Evolutionary conservation across 345 rosid species (phyloP), one percentile per base, ranked within the genome.

Genomic region (Murraya paniculata): DNA sequence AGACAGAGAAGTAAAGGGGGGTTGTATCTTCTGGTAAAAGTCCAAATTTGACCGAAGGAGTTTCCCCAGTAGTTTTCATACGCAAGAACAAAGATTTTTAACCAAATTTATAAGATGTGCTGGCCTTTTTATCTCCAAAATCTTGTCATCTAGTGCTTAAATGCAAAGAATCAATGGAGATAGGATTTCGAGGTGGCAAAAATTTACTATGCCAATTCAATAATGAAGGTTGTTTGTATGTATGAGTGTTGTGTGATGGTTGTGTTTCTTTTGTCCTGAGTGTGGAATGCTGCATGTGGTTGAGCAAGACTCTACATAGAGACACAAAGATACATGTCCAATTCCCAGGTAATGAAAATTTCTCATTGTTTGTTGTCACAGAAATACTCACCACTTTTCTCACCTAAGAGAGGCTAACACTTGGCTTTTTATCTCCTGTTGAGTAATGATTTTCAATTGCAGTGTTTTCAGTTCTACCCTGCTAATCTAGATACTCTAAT

Each of bases 61-160:
- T 64, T 74, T 45, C 66, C 73, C 68, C 66, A 74, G 64, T 77
- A 66, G 61, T 70, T 71, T 64, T 67, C 45, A 79, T 27, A 55
- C 31, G 60, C 59, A 58, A 72, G 72, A 64, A 57, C 45, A 60
- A 9, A 64, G 65, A 69, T 56, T 74, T 61, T 64, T 73, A 74
- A 74, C 65, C 82, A 68, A 56, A 76, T 79, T 81, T 73, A 64
- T 71, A 60, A 19, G 64, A 57, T 71, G 65, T 69, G 16, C 56
- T 84, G 77, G 79, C 84, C 81, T 85, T 79, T 78, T 69, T 80
- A 84, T 85, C 80, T 82, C 87, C 87, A 74, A 85, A 82, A 80
- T 68, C 82, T 85, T 87, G 90, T 89, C 89, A 55, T 77, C 78
- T 87, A 85, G 88, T 78, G 72, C 75, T 84, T 84, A 48, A 86